Base-by-base conservation (phyloP, 306 rosid genomes). In the Malus orientalis region DNA sequence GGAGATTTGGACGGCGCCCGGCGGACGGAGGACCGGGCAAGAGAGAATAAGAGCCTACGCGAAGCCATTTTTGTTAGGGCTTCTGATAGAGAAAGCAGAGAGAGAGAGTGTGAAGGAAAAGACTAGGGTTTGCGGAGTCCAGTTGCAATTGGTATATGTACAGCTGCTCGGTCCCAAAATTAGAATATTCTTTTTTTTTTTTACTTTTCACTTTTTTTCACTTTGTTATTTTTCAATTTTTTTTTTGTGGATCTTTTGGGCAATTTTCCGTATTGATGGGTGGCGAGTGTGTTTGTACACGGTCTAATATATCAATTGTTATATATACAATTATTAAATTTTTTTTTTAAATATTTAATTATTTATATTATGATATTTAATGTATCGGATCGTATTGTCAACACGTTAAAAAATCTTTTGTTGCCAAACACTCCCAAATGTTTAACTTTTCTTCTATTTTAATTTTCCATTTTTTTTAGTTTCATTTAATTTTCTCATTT, bases 41-140 rank as follows among this genome's bases (percentile, higher is more conserved):
- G 85, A 69, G 98, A 86, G 33, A 93, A 85, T 15, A 85, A 67
- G 74, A 90, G 74, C 79, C 91, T 91, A 70, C 98, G 92, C 42
- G 97, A 93, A 85, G 98, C 96, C 98, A 93, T 93, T 75, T 65
- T 65, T 71, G 44, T 11, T 45, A 23, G 67, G 84, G 89, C 86
- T 79, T 79, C 87, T 44, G 70, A 45, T 60, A 30, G 84, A 36
- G 59, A 65, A 77, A 45, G 55, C 55, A 13, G 81, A 63, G 40
- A 2, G 40, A 2, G 78, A 80, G 74, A 62, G 67, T 27, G 33
- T 49, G 30, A 25, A 69, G 27, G 51, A 65, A 79, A 59, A 59
- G 77, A 81, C 81, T 87, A 87, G 96, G 97, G 93, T 89, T 91
- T 82, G 91, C 20, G 67, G 27, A 71, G 64, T 49, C 59, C 11